phyloP scores from a whole-genome alignment of 129 eudicot genomes.

The Rutidosis leptorrhynchoides region DNA sequence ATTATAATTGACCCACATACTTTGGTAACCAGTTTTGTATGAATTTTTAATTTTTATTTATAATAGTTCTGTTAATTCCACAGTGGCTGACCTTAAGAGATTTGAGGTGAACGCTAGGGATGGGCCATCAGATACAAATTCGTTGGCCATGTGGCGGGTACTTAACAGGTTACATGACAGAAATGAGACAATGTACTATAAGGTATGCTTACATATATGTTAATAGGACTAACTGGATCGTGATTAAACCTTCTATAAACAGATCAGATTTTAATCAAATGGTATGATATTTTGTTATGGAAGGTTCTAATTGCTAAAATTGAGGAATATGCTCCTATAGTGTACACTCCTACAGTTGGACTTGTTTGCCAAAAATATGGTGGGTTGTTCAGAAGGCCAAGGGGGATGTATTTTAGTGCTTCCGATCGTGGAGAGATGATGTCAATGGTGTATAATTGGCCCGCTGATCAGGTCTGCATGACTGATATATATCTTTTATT shows the following conservation, averaged over 20 bases:
- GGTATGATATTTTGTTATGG: conserved; percentile 9
- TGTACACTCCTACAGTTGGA: conserved; percentile 97
- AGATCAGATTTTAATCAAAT: conserved; percentile 1
- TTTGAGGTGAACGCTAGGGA: conserved; percentile 79
- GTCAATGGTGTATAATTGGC: conserved; percentile 99
- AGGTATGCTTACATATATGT: conserved; percentile 39
- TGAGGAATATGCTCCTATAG: conserved; percentile 97
- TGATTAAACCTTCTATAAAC: neutral
- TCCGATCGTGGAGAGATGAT: conserved; percentile 99
- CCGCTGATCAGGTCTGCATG: conserved; percentile 80
- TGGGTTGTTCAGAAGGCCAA: conserved; percentile 93
- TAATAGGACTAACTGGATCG: neutral
- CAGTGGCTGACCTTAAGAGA: conserved; percentile 93
- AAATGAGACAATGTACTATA: conserved; percentile 97
- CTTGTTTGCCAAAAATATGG: conserved; percentile 96
- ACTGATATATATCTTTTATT: neutral
- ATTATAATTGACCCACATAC: neutral
- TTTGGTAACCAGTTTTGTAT: neutral
- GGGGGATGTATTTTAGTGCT: conserved; percentile 97
- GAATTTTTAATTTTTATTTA: conserved; percentile 8
- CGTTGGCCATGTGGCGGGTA: conserved; percentile 91
- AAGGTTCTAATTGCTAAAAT: conserved; percentile 92
- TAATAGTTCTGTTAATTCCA: conserved; percentile 17
- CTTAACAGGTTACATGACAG: conserved; percentile 94
- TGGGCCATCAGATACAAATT: conserved; percentile 90